Conservation (phyloP, 2,329 filamentous ascomycete species). For the Xylaria hypoxylon region DNA sequence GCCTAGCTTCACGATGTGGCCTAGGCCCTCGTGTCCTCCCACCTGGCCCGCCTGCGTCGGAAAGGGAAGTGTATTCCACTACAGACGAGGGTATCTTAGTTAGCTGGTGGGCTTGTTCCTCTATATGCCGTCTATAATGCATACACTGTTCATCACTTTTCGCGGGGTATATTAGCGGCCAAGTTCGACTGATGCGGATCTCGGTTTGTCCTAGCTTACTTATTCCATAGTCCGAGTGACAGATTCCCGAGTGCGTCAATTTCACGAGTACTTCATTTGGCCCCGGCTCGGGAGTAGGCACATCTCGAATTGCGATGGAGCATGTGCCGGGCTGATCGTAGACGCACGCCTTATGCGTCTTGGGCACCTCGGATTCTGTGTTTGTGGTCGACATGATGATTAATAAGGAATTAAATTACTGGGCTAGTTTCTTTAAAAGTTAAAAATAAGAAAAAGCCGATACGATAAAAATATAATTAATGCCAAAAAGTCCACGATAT, state of each 20-base stretch:
- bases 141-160: conserved; percentile 38
- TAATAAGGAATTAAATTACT: neutral
- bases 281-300: conserved; percentile 37
- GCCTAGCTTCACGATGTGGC: conserved; percentile 36
- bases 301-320: conserved; percentile 36
- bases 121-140: neutral
- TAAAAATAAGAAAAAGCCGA: neutral
- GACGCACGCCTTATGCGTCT: conserved; percentile 39
- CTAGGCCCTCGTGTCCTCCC: conserved; percentile 40
- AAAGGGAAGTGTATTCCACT: conserved; percentile 31
- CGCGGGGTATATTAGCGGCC: conserved; percentile 4
- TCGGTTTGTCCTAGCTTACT: conserved; percentile 25
- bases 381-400: conserved; percentile 20
- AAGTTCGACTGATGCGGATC: neutral
- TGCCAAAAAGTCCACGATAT: neutral
- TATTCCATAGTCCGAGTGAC: conserved; percentile 39
- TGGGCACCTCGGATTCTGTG: conserved; percentile 18
- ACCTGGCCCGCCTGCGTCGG: conserved; percentile 31
- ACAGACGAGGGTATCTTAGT: neutral
- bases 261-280: conserved; percentile 39
- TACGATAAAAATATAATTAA: neutral
- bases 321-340: conserved; percentile 36
- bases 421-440: too few species aligned
- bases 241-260: conserved; percentile 41
- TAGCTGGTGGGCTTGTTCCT: neutral